Evolutionary conservation across 2,329 filamentous ascomycete genomes (phyloP).

Genomic region (Ilyonectria destructans): DNA sequence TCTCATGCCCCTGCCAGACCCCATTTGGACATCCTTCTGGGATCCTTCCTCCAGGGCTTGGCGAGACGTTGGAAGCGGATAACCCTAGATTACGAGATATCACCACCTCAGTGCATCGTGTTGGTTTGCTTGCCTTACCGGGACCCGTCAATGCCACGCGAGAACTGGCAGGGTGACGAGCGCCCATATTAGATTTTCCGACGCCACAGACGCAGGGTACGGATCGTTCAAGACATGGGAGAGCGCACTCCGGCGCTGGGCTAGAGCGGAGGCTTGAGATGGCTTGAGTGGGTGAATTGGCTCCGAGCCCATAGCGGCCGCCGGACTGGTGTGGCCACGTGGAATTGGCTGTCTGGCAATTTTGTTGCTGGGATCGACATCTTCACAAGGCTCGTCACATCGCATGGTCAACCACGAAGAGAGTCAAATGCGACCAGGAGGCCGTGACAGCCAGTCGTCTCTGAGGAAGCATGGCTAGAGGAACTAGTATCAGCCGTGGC

Average conservation of each 20-base stretch:
- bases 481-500: background rate
- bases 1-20: conserved; percentile 27
- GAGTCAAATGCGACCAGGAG: background rate
- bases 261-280: background rate
- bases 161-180: conserved; percentile 21
- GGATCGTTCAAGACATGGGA: conserved; percentile 1
- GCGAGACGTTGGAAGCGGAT: background rate
- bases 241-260: conserved; percentile 5
- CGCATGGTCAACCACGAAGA: background rate
- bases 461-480: background rate
- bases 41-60: conserved; percentile 16
- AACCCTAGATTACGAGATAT: conserved; percentile 4
- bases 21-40: conserved; percentile 27
- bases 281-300: conserved; percentile 5
- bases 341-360: conserved; percentile 20
- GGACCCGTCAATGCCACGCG: conserved; percentile 30
- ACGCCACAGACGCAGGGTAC: conserved; percentile 16
- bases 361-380: background rate
- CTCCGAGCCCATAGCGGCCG: conserved; percentile 16
- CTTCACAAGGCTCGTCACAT: background rate
- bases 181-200: conserved; percentile 9
- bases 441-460: conserved; percentile 10
- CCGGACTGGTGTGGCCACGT: conserved; percentile 26
- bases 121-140: conserved; percentile 5
- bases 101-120: conserved; percentile 4